Base-by-base conservation (phyloP, 257 asterid species). In the Ocimum tenuiflorum region DNA sequence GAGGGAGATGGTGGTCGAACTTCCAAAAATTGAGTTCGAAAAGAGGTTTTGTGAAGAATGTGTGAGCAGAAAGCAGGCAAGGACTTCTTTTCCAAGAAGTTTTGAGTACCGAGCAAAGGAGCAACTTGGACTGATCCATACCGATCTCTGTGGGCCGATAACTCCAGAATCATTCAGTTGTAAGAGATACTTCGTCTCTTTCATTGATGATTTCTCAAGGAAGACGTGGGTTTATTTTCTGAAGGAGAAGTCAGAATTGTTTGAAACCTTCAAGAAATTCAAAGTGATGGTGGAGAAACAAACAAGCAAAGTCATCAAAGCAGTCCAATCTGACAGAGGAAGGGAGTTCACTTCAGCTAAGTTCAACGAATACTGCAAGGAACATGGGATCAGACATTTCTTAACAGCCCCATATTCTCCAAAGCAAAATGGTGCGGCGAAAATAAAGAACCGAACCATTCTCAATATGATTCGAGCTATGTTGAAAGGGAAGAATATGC, bases 401-500 rank as follows among this genome's bases (percentile, higher is more conserved):
- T 9, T 56, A 41, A 56, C 36, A 5, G 6, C 22, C 4, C 73
- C 57, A 54, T n/a, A 17, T 3, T 53, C 55, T n/a, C 72, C 55
- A 0, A 35, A 43, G 10, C 14, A 68, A 29, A 68, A 67, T 39
- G 45, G 33, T 0, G 55, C 54, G 12, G 9, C 22, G 0, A 56
- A 67, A 17, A 9, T 64, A 27, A 67, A 55, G 18, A 55, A 53
- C 4, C 7, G 9, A 12, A 29, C 42, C 8, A 39, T 60, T 20
- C 53, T 60, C 52, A 22, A 60, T 8, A 60, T 60, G 53, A 39
- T 7, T 0, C 20, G 67, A 9, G 10, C 19, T 5, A 46, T 62
- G 68, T 24, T 62, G 17, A 62, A 65, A n/a, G 23, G 18, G 9
- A 65, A 50, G 33, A 50, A 50, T 14, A 50, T 20, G 56, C 56